Percentiles rank a stretch among this genome's conserved stretches.
Evolutionary conservation across 192 early-diverging fungal species (phyloP).

Genomic region (Coemansia sp.): DNA sequence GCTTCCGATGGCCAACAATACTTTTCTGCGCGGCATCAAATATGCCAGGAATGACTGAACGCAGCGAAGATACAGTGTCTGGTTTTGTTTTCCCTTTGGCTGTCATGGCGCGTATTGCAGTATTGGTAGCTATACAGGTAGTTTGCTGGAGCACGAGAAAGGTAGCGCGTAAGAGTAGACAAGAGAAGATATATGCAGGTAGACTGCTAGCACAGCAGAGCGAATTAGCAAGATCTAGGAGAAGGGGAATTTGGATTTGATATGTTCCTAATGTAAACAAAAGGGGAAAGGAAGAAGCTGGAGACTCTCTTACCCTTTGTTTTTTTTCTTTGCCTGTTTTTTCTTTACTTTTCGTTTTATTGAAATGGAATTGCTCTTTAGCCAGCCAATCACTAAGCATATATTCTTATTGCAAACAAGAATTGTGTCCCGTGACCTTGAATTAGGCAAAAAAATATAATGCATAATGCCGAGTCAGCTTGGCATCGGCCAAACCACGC

Average conservation of each 20-base stretch:
- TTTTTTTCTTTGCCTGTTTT: background rate
- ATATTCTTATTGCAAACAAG: background rate
- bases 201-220: background rate
- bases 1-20: conserved; percentile 66
- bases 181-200: background rate
- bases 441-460: background rate
- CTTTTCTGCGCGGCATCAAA: conserved; percentile 78
- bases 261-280: conserved; percentile 11
- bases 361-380: background rate
- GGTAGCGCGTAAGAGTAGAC: background rate
- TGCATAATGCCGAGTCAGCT: too few relatives aligned
- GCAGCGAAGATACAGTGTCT: conserved; percentile 50
- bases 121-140: background rate
- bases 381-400: background rate
- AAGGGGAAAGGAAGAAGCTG: background rate
- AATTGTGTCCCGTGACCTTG: background rate
- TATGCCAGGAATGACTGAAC: conserved; percentile 61
- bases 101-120: conserved; percentile 15
- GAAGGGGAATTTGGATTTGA: background rate
- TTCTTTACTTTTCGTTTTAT: background rate
- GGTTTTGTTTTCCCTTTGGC: conserved; percentile 32
- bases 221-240: background rate
- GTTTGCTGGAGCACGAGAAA: background rate
- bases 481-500: too few relatives aligned
- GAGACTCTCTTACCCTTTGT: background rate